These are phyloP conservation scores for Thielaviopsis punctulata DNA, from an alignment of 2,329 filamentous ascomycete species.

Conservation along the genomic window DNA sequence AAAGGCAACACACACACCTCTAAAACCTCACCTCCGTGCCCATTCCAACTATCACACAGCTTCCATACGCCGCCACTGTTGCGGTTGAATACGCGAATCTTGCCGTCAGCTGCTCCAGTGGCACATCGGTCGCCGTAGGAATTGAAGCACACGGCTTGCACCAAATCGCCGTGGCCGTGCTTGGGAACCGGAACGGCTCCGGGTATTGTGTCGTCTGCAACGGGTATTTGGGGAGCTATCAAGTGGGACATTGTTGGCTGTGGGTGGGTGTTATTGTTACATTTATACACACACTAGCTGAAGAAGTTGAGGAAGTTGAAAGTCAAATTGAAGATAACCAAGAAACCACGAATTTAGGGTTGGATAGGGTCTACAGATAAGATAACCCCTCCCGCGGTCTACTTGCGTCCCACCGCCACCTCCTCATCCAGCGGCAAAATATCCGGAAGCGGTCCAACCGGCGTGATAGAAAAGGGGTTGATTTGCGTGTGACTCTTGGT, in stretches of 20 bases:
- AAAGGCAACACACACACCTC: conserved; percentile 40
- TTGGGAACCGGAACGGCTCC: conserved; percentile 45
- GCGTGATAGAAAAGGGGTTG: conserved; percentile 58
- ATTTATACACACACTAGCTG: not conserved
- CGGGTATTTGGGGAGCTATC: conserved; percentile 10
- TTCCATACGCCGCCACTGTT: conserved; percentile 64
- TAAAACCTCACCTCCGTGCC: conserved; percentile 76
- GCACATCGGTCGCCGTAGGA: conserved; percentile 82
- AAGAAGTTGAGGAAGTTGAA: not conserved
- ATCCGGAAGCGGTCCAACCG: conserved; percentile 68
- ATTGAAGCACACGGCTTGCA: conserved; percentile 78
- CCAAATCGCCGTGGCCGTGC: conserved; percentile 62
- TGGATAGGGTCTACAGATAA: not conserved
- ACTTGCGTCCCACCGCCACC: conserved; percentile 32
- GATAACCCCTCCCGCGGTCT: not conserved
- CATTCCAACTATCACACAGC: conserved; percentile 73
- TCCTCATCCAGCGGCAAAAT: conserved; percentile 65
- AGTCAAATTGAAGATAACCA: not conserved
- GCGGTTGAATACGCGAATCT: conserved; percentile 78
- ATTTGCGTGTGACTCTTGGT: conserved; percentile 46
- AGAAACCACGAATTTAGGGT: not conserved
- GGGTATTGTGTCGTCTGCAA: conserved; percentile 25
- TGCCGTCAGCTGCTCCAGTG: conserved; percentile 81
- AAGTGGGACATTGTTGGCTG: conserved; percentile 11
- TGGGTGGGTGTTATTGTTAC: not conserved